Conservation (phyloP, 805 yeast species). For the Henningerozyma blattae region DNA sequence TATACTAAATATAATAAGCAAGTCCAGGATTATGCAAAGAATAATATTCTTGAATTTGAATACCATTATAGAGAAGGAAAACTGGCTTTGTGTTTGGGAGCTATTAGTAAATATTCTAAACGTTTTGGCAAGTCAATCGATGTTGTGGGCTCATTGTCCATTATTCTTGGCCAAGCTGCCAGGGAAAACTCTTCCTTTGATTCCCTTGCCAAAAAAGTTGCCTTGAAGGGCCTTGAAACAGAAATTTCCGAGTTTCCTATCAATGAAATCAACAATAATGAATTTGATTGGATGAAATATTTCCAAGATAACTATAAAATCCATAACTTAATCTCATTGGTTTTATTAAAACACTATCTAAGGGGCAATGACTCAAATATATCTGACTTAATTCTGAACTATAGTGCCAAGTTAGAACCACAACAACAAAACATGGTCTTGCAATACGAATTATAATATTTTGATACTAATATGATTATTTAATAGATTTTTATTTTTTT, state of each 20-base stretch:
- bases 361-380: too few species aligned
- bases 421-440: conserved; percentile 12
- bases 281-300: conserved; percentile 16
- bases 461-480: too few species aligned
- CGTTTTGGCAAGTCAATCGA: conserved; percentile 9
- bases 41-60: conserved; percentile 19
- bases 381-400: conserved; percentile 21
- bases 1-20: conserved; percentile 30
- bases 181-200: conserved; percentile 11
- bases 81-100: conserved; percentile 20
- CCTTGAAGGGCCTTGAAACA: conserved; percentile 18
- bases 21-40: conserved; percentile 28
- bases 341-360: conserved; percentile 16
- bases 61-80: conserved; percentile 19
- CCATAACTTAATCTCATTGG: conserved; percentile 8
- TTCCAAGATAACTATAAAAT: conserved; percentile 8
- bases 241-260: conserved; percentile 13
- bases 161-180: conserved; percentile 15
- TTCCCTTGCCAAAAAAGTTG: conserved; percentile 21
- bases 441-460: conserved; percentile 18
- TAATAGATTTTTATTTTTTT: too few species aligned
- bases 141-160: conserved; percentile 18
- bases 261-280: conserved; percentile 9
- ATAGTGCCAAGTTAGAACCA: conserved; percentile 18
- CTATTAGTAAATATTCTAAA: conserved; percentile 15